Conservation (phyloP, 345 rosid species). For the Boechera divaricarpa region DNA sequence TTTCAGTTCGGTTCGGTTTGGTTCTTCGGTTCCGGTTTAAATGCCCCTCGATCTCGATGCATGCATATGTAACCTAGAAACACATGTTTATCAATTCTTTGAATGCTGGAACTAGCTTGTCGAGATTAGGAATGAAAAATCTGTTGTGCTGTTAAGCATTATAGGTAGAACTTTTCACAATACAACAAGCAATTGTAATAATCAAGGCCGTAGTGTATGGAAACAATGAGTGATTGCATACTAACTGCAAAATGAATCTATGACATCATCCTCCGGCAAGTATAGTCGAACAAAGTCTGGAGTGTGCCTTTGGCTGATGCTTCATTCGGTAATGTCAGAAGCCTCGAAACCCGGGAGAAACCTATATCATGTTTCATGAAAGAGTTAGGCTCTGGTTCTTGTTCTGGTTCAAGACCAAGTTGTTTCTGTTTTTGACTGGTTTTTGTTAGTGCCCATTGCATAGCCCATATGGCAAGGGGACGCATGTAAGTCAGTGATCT, state of each 20-base stretch:
- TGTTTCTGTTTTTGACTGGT: constrained; percentile 45
- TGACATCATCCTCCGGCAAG: constrained; percentile 60
- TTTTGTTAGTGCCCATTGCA: constrained; percentile 87
- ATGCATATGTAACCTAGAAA: too few relatives aligned
- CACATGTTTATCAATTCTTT: too few relatives aligned
- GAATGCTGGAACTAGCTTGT: too few relatives aligned
- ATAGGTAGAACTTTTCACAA: too few relatives aligned
- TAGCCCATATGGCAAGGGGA: constrained; percentile 91
- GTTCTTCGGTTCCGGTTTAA: too few relatives aligned
- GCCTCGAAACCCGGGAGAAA: constrained; percentile 70
- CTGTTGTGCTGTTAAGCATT: too few relatives aligned
- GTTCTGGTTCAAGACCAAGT: constrained; percentile 44
- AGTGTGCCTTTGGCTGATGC: constrained; percentile 49
- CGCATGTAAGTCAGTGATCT: constrained; percentile 83
- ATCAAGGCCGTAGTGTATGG: neutral
- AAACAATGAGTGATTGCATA: constrained; percentile 16
- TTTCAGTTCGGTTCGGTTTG: too few relatives aligned
- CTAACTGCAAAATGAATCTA: constrained; percentile 32
- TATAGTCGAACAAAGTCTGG: constrained; percentile 67
- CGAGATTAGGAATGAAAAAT: too few relatives aligned
- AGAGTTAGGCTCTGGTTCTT: constrained; percentile 45
- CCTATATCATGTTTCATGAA: constrained; percentile 54
- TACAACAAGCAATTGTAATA: neutral
- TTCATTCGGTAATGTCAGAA: constrained; percentile 64
- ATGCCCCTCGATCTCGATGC: too few relatives aligned